Percentiles rank a stretch among this genome's conserved stretches.
Evolutionary conservation across 352 stramenopile species (phyloP).

Genomic region (Globisporangium polare): DNA sequence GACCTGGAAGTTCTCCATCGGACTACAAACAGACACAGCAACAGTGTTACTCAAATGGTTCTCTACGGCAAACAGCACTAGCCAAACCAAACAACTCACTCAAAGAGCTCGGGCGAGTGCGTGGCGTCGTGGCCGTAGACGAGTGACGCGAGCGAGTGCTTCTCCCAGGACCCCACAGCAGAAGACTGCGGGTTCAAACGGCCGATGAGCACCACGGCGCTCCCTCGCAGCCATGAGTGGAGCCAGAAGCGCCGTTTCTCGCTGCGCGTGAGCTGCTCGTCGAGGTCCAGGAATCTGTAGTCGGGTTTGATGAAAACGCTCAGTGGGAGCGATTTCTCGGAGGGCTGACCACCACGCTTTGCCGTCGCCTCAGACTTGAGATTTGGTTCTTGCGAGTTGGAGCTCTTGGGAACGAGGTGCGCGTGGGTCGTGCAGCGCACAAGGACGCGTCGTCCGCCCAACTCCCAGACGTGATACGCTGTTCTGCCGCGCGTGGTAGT

Average conservation of each 20-base stretch:
- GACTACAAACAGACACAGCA: constrained; percentile 13
- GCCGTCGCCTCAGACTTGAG: not conserved
- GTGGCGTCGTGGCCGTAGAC: constrained; percentile 32
- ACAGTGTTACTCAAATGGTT: not conserved
- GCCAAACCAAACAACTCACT: constrained; percentile 34
- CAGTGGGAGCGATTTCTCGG: constrained; percentile 22
- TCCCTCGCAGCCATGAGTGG: constrained; percentile 76
- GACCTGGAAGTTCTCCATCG: constrained; percentile 32
- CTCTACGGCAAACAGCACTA: not conserved
- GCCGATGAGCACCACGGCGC: constrained; percentile 43
- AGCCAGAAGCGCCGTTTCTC: constrained; percentile 68
- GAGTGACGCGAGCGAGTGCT: constrained; percentile 40
- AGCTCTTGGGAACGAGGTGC: constrained; percentile 10
- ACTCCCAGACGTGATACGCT: constrained; percentile 66
- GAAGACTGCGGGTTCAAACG: constrained; percentile 32
- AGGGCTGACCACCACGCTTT: not conserved
- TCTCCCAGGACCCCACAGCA: constrained; percentile 37
- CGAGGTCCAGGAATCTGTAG: constrained; percentile 38
- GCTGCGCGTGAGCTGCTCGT: constrained; percentile 56
- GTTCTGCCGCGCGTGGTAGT: constrained; percentile 10
- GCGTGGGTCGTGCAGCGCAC: constrained; percentile 48
- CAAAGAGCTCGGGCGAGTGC: constrained; percentile 40
- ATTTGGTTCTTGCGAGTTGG: not conserved
- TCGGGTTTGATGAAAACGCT: constrained; percentile 77
- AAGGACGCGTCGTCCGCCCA: constrained; percentile 50